phyloP scores from a whole-genome alignment of 73 alveolate species.

The Breviolum minutum region DNA sequence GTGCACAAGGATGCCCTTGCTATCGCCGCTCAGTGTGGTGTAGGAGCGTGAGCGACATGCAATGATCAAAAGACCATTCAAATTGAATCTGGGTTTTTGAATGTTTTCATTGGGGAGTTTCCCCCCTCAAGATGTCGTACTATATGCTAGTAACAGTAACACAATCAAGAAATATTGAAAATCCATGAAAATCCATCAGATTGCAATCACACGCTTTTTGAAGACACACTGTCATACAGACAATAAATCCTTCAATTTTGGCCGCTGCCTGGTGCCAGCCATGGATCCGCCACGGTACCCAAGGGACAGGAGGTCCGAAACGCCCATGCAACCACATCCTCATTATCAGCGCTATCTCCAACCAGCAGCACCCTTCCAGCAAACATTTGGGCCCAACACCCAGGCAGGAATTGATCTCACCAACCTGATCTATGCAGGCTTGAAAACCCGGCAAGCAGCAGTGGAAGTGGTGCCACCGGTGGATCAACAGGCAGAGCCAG shows the following conservation, averaged over 20 bases:
- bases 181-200: no score
- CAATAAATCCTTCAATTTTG: no score
- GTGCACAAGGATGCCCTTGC: slow-evolving; percentile 20
- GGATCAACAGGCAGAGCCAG: not conserved
- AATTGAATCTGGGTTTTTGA: no score
- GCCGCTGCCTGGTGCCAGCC: not conserved
- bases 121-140: no score
- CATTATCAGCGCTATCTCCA: not conserved
- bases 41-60: not conserved
- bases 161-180: no score
- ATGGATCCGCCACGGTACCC: not conserved
- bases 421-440: not conserved
- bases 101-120: no score
- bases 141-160: no score
- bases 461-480: not conserved
- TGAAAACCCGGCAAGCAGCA: not conserved
- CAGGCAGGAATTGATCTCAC: not conserved
- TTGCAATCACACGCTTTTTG: no score
- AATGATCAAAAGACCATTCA: not conserved
- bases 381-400: not conserved
- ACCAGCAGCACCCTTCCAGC: not conserved
- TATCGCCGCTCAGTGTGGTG: slow-evolving; percentile 32
- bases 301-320: not conserved
- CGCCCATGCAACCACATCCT: not conserved
- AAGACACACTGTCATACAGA: no score